Percentiles rank a stretch among this genome's conserved stretches.
phyloP scores from a whole-genome alignment of 2,329 filamentous ascomycete genomes.

The Cercospora citrullina region DNA sequence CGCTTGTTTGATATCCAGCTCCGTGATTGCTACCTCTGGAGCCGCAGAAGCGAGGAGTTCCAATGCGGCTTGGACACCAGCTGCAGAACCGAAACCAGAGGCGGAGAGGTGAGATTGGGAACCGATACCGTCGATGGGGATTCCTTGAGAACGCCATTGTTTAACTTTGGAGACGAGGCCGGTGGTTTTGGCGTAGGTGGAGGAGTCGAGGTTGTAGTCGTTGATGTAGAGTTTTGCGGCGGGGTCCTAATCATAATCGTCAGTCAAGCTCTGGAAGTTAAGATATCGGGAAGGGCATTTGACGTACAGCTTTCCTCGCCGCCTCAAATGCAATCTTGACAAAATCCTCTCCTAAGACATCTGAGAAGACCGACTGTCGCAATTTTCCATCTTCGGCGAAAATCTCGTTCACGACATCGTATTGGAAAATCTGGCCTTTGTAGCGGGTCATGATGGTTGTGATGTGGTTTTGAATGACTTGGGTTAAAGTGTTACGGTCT shows the following conservation, averaged over 20 bases:
- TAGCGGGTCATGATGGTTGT: constrained; percentile 58
- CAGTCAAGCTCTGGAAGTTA: too few relatives aligned
- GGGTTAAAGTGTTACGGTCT: constrained; percentile 54
- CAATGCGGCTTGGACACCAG: constrained; percentile 44
- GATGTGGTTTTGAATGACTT: constrained; percentile 62
- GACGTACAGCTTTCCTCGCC: constrained; percentile 57
- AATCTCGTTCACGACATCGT: constrained; percentile 64
- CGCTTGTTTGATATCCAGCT: constrained; percentile 65
- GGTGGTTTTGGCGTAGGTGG: constrained; percentile 59
- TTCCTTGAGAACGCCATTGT: constrained; percentile 62
- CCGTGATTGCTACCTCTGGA: constrained; percentile 63
- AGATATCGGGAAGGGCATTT: too few relatives aligned
- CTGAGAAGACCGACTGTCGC: constrained; percentile 63
- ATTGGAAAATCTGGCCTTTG: constrained; percentile 63
- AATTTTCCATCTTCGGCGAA: constrained; percentile 63
- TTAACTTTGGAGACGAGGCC: constrained; percentile 58
- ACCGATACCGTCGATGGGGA: constrained; percentile 66
- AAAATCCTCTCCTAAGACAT: constrained; percentile 69
- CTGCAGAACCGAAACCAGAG: constrained; percentile 48
- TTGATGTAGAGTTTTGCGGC: constrained; percentile 73
- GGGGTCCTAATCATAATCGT: constrained; percentile 62
- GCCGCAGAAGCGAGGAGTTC: constrained; percentile 53
- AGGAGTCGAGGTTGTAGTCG: constrained; percentile 64
- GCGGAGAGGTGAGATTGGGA: constrained; percentile 57
- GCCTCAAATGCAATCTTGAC: constrained; percentile 69